Evolutionary conservation across 139 green algal genomes (phyloP).

Genomic region (Microglena sp.): DNA sequence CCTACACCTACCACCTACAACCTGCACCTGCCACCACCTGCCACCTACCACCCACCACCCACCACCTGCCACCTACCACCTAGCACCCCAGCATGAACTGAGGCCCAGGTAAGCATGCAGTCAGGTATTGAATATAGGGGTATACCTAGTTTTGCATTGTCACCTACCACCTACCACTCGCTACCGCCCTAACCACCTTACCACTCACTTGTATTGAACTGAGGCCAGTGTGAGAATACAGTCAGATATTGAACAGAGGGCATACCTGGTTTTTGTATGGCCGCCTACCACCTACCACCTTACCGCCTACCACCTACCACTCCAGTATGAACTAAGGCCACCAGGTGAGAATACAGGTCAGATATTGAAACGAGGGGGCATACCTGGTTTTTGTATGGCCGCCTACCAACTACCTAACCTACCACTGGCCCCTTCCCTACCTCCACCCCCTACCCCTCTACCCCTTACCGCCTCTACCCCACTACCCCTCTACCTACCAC

Average conservation of each 20-base stretch:
- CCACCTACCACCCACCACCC: slow-evolving; percentile 24
- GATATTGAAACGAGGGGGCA: neutral
- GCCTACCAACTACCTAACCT: neutral
- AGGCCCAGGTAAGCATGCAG: slow-evolving; percentile 28
- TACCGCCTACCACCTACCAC: slow-evolving; percentile 28
- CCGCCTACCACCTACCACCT: slow-evolving; percentile 12
- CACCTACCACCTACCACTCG: neutral
- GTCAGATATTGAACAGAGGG: neutral
- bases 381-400: neutral
- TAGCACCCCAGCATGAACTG: slow-evolving; percentile 82
- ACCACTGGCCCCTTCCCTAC: no score
- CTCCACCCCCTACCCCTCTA: slow-evolving; percentile 19
- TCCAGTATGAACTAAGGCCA: slow-evolving; percentile 69
- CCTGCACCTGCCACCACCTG: slow-evolving; percentile 21
- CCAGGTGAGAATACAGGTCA: slow-evolving; percentile 24
- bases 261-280: neutral
- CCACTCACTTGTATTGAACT: no score
- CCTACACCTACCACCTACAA: slow-evolving; percentile 7
- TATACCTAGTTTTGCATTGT: neutral
- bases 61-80: slow-evolving; percentile 59
- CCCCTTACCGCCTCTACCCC: slow-evolving; percentile 16
- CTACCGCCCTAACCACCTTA: no score
- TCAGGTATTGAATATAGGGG: neutral
- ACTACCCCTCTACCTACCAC: slow-evolving; percentile 19
- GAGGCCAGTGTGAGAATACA: neutral